Evolutionary conservation across 805 yeast genomes (phyloP), one percentile per base, ranked within the genome.

Genomic region (Nakazawaea pomicola): DNA sequence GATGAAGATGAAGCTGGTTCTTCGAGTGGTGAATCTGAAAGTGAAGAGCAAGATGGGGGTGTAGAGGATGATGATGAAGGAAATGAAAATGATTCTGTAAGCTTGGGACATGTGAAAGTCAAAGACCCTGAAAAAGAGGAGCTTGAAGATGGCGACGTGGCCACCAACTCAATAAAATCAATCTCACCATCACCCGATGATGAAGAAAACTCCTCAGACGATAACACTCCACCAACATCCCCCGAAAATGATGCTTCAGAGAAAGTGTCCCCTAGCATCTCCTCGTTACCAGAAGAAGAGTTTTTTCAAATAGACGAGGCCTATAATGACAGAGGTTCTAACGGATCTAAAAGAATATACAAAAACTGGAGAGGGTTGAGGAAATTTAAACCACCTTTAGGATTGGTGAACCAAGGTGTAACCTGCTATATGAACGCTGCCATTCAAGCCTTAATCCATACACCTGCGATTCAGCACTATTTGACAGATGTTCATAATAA

Each of bases 381-480:
- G 11, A 58, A 60, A 3, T 54, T 62, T 29, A 70, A 72, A 27
- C 82, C 82, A n/a, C 78, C 81, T 2, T 58, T 72, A 19, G 99
- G 99, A 0, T 66, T 91, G 37, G 61, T 84, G 37, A 91, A 91
- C 60, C 90, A 83, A 50, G 97, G 97, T 30, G 98, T 93, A 34
- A 91, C 98, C 3, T 91, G 99, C 60, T 91, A 91, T 64, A 90
- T 91, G 76, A 91, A 93, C 60, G 83, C 96, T 6, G 97, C 97
- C 1, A 80, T 93, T 19, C 98, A 91, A 65, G 80, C 95, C 1
- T 64, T 93, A 69, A 63, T 90, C 27, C 99, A 91, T 55, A 78
- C 89, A 15, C 97, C 99, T 6, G 95, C 97, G 4, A 61, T 91
- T 42, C 85, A 84, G 52, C 91, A 87, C 57, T 93, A 90, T 56